Evolutionary conservation across 1,284 basidiomycete species (phyloP).

Genomic region (Abortiporus biennis): DNA sequence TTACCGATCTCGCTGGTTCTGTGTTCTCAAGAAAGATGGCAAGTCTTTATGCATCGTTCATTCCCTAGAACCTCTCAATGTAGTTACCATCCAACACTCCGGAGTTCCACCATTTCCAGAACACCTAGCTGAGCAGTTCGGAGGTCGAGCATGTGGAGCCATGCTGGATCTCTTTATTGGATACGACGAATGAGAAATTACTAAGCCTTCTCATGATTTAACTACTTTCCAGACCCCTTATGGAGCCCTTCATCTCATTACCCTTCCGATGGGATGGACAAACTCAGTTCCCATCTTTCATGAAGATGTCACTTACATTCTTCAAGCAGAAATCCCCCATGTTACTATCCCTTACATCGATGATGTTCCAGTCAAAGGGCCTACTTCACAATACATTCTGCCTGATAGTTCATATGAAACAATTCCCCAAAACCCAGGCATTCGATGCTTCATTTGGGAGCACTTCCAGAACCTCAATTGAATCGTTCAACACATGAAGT

Average conservation of each 20-base stretch:
- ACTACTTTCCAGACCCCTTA: slow-evolving; percentile 15
- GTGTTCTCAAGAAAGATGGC: slow-evolving; percentile 31
- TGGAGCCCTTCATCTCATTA: slow-evolving; percentile 18
- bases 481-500: slow-evolving; percentile 23
- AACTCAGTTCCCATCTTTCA: slow-evolving; percentile 33
- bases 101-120: slow-evolving; percentile 22
- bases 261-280: slow-evolving; percentile 33
- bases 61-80: slow-evolving; percentile 25
- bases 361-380: slow-evolving; percentile 21
- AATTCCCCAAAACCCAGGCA: slow-evolving; percentile 22
- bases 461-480: slow-evolving; percentile 21
- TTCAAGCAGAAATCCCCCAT: slow-evolving; percentile 29
- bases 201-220: slow-evolving; percentile 21
- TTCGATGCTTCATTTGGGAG: slow-evolving; percentile 26
- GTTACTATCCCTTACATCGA: slow-evolving; percentile 28
- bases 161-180: slow-evolving; percentile 21
- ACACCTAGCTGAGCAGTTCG: slow-evolving; percentile 22
- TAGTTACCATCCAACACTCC: slow-evolving; percentile 26
- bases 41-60: slow-evolving; percentile 26
- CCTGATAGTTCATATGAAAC: slow-evolving; percentile 14
- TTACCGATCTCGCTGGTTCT: slow-evolving; percentile 33
- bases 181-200: slow-evolving; percentile 18
- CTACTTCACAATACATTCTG: slow-evolving; percentile 13
- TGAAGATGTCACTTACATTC: slow-evolving; percentile 27
- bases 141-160: slow-evolving; percentile 16